phyloP scores from a whole-genome alignment of 2,329 filamentous ascomycete genomes.

The Thielaviopsis cerberus region DNA sequence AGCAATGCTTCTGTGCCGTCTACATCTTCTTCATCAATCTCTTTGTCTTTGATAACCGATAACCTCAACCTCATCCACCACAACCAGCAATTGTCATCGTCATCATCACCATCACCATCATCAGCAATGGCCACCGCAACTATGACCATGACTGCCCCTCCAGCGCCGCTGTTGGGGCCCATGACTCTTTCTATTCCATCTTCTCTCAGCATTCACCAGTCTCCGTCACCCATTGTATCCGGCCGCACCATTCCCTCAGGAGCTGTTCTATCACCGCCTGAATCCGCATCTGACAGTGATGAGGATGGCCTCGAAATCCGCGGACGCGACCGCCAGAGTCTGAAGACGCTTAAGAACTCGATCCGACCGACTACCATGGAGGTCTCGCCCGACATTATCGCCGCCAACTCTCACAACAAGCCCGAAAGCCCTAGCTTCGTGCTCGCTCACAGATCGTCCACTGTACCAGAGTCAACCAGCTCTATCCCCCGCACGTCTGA shows the following conservation, averaged over 20 bases:
- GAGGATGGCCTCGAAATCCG: conserved; percentile 45
- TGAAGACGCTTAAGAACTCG: conserved; percentile 60
- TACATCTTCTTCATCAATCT: conserved; percentile 4
- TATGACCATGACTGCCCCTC: conserved; percentile 9
- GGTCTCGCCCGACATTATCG: conserved; percentile 14
- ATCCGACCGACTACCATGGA: conserved; percentile 35
- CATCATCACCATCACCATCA: conserved; percentile 5
- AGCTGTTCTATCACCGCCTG: conserved; percentile 78
- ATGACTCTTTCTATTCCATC: conserved; percentile 21
- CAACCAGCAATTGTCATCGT: conserved; percentile 4
- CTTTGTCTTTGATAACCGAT: conserved; percentile 2
- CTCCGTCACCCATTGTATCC: conserved; percentile 63
- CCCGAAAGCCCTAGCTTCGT: conserved; percentile 20
- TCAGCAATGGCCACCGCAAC: conserved; percentile 10
- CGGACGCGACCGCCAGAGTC: conserved; percentile 31
- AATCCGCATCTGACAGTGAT: conserved; percentile 46
- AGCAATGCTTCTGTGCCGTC: conserved; percentile 4
- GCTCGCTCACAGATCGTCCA: conserved; percentile 32
- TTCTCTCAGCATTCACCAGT: conserved; percentile 54
- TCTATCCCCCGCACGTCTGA: conserved; percentile 24
- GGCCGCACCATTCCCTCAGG: conserved; percentile 56
- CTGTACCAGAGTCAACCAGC: conserved; percentile 32
- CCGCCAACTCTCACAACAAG: conserved; percentile 23
- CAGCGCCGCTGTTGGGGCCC: conserved; percentile 5
- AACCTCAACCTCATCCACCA: not conserved